Percentiles rank a stretch among this genome's conserved stretches.
Conservation (phyloP, 495 filamentous ascomycete genomes). For the Elasticomyces elasticus region DNA sequence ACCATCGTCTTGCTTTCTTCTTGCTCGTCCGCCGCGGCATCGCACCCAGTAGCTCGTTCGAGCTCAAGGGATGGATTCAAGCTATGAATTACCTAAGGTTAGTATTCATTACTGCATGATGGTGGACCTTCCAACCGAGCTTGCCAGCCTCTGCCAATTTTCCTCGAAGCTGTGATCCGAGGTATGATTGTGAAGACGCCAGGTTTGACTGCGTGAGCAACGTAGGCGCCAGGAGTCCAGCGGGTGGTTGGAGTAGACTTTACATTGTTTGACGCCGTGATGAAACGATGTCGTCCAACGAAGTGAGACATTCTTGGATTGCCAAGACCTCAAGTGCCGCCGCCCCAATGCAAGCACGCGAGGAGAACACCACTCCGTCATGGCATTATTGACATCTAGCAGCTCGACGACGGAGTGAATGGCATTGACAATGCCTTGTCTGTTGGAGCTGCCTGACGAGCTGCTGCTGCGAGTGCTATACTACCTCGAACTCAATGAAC, state of each 20-base stretch:
- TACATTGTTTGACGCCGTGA: neutral
- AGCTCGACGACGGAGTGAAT: neutral
- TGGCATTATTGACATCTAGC: neutral
- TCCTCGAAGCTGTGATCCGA: neutral
- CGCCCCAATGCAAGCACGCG: neutral
- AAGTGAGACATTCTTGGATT: neutral
- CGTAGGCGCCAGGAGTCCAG: too few species aligned
- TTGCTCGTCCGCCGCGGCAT: neutral
- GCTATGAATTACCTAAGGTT: neutral
- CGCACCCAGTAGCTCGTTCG: too few species aligned
- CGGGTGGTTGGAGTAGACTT: too few species aligned
- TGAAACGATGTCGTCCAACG: neutral
- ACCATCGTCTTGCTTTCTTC: neutral
- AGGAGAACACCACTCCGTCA: neutral
- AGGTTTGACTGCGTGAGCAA: too few species aligned
- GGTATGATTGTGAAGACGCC: too few species aligned
- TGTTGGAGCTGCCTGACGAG: constrained; percentile 35
- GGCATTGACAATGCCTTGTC: neutral
- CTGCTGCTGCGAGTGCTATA: constrained; percentile 65
- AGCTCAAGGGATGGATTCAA: neutral
- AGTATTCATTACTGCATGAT: neutral
- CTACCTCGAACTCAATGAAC: constrained; percentile 43
- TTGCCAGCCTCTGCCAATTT: neutral
- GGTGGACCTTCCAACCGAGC: neutral
- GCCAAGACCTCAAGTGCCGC: neutral